Percentiles rank a stretch among this genome's conserved stretches.
Evolutionary conservation across 176 grass and related monocot genomes (phyloP).

Genomic region (Puya raimondii): DNA sequence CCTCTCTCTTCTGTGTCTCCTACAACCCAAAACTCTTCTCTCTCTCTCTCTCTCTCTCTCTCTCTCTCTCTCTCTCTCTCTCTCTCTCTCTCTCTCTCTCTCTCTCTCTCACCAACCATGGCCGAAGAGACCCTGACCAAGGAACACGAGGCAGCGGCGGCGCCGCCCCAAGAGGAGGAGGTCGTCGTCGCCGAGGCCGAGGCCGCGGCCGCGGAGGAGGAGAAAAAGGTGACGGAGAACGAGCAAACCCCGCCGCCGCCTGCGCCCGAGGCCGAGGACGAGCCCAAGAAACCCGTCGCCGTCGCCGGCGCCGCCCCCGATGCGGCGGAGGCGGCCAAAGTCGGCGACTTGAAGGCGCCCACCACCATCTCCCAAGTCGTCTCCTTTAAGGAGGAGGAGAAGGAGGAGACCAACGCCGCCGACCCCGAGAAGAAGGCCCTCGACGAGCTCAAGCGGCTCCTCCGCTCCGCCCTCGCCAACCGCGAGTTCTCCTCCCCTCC

Average conservation of each 20-base stretch:
- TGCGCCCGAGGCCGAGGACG: constrained; percentile 21
- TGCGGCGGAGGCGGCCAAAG: constrained; percentile 28
- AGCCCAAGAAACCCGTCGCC: constrained; percentile 7
- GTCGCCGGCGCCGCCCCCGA: constrained; percentile 37
- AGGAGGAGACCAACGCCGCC: constrained; percentile 88
- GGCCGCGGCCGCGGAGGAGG: constrained; percentile 24
- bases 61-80: constrained; percentile 5
- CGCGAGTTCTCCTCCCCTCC: constrained; percentile 52
- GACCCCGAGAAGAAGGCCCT: constrained; percentile 87
- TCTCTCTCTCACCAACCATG: constrained; percentile 15
- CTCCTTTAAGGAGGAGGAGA: constrained; percentile 11
- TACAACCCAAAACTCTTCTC: not conserved
- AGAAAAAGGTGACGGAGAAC: constrained; percentile 4
- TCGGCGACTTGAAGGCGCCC: too few relatives aligned
- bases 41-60: constrained; percentile 1
- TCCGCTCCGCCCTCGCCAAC: constrained; percentile 53
- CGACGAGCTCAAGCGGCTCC: constrained; percentile 76
- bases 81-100: constrained; percentile 16
- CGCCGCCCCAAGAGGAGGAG: constrained; percentile 22
- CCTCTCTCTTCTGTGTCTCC: not conserved
- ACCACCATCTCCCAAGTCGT: too few relatives aligned
- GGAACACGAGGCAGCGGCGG: constrained; percentile 26
- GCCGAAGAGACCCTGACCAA: constrained; percentile 41
- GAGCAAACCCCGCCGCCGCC: not conserved
- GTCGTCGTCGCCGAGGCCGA: constrained; percentile 39